These are phyloP conservation scores for Rhynchosporium graminicola DNA, from an alignment of 2,329 filamentous ascomycete species.

Conservation along the genomic window DNA sequence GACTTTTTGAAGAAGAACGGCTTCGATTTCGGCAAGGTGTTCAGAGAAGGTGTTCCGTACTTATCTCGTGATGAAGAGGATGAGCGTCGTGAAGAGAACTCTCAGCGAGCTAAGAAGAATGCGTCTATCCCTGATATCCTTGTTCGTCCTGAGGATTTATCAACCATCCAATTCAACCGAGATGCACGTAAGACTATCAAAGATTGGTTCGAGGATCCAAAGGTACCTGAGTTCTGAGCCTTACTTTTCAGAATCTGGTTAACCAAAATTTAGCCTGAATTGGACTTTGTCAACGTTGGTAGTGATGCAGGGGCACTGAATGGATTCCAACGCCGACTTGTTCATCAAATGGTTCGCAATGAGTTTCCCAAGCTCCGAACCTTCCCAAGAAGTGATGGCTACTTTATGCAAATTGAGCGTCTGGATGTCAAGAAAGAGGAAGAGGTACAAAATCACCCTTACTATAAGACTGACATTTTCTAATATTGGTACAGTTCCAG, in stretches of 20 bases:
- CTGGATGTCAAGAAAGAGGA: constrained; percentile 33
- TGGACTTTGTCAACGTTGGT: constrained; percentile 49
- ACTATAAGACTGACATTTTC: neutral
- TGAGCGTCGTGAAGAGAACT: constrained; percentile 44
- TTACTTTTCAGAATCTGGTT: neutral
- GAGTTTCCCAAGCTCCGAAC: constrained; percentile 50
- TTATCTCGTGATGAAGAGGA: constrained; percentile 60
- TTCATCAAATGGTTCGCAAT: constrained; percentile 65
- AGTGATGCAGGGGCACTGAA: constrained; percentile 46
- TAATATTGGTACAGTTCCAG: constrained; percentile 19
- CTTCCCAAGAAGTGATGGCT: constrained; percentile 32
- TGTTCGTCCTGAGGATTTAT: constrained; percentile 30
- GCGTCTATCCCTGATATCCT: constrained; percentile 34
- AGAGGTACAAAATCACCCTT: constrained; percentile 26
- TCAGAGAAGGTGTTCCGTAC: constrained; percentile 60
- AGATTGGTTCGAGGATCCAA: constrained; percentile 32
- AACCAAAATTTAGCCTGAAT: constrained; percentile 26
- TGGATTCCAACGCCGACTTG: constrained; percentile 63
- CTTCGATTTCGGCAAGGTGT: constrained; percentile 59
- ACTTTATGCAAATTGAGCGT: constrained; percentile 40
- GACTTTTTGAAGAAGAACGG: constrained; percentile 60
- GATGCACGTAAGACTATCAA: constrained; percentile 32
- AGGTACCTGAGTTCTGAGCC: constrained; percentile 21
- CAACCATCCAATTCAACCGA: constrained; percentile 33
- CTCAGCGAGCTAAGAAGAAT: constrained; percentile 34